These are phyloP conservation scores for Buddleja alternifolia DNA, from an alignment of 257 asterid species.

Conservation along the genomic window DNA sequence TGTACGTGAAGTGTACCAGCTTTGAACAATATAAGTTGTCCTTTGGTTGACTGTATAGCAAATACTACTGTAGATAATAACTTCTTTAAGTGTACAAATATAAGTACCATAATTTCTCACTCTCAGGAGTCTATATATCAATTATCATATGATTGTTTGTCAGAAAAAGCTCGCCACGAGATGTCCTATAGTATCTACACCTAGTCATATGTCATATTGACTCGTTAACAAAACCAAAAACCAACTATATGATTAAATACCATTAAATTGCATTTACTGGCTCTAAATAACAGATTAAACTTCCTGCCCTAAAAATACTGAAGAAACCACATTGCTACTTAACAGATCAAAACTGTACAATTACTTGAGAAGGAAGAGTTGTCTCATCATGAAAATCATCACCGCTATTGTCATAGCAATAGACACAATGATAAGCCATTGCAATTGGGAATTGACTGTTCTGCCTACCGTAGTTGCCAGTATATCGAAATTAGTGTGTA, in stretches of 20 bases:
- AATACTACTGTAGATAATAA: slow-evolving; percentile 13
- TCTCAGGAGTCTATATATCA: not conserved
- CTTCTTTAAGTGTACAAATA: not conserved
- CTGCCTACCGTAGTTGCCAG: slow-evolving; percentile 3
- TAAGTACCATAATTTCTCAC: not conserved
- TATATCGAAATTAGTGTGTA: not conserved
- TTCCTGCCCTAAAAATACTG: slow-evolving; percentile 2
- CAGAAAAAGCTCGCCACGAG: slow-evolving; percentile 18
- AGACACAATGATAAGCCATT: not conserved
- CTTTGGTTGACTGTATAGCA: slow-evolving; percentile 21
- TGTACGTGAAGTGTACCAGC: slow-evolving; percentile 25
- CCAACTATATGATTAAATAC: not conserved
- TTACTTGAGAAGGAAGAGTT: not conserved
- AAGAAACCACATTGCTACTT: not conserved
- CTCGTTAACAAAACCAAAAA: not conserved
- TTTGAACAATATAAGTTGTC: slow-evolving; percentile 19
- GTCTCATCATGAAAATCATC: not conserved
- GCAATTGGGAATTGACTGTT: not conserved
- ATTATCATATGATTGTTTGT: not conserved
- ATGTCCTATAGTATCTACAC: slow-evolving; percentile 6
- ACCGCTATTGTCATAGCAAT: not conserved
- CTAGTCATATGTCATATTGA: not conserved
- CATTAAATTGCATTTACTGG: slow-evolving; percentile 1
- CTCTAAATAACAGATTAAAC: not conserved
- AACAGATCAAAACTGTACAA: not conserved